Evolutionary conservation across 306 rosid genomes (phyloP), one percentile per base, ranked within the genome.

Genomic region (Argentina anserina): DNA sequence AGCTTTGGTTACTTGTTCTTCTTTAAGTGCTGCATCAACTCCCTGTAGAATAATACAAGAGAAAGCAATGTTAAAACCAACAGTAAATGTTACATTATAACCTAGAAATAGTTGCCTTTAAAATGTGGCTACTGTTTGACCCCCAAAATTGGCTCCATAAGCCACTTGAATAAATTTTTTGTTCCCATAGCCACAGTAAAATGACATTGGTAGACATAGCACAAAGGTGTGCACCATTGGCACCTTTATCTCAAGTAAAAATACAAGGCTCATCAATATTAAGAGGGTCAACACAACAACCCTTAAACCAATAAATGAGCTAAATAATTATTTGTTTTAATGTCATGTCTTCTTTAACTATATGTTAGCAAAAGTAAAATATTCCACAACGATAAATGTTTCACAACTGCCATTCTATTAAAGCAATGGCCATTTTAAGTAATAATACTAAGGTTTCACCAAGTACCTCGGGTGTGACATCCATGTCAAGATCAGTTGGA

Each of bases 401-500:
- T 33, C 46, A 36, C 10, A 2, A 21, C 20, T 33, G 13, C 6
- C 18, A 20, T 42, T 25, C 41, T 67, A 28, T 33, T n/a, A 55
- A 36, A 72, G 43, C 7, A 43, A 45, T 31, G 58, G 3, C 18
- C 21, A 23, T 28, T n/a, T 1, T n/a, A 70, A 7, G 28, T 71
- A 50, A 46, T 33, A 70, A 26, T 76, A 21, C 26, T 49, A 41
- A 55, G 34, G 49, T 21, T 67, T 60, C 65, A 42, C 20, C 49
- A 76, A 18, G n/a, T 85, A 91, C 99, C 97, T 91, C 95, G 3
- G 99, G 96, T 21, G 97, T 91, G 78, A 94, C 96, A 79, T 94
- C 85, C n/a, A 94, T 87, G 86, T 94, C 99, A 25, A 94, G 95
- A 81, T 94, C 97, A 69, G 95, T 88, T 70, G 97, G 97, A 81